Evolutionary conservation across 495 filamentous ascomycete species (phyloP), one percentile per base, ranked within the genome.

Genomic region (Podospora bellae-mahoneyi): DNA sequence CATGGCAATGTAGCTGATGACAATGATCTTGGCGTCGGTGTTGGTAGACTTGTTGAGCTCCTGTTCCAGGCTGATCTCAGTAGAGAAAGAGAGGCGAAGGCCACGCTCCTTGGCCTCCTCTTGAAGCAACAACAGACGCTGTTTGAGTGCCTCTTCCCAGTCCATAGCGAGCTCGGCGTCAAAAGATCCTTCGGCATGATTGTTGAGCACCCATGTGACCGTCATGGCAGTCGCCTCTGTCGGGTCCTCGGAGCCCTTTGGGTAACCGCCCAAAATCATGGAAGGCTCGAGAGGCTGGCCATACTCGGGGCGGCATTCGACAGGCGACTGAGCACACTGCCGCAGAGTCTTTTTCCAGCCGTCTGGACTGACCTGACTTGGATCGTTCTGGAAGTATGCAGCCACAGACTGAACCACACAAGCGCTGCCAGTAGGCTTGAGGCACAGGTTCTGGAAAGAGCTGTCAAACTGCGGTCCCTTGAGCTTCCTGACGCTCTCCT

Each of bases 1-100:
- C 95, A 99, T 99, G 78, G 97, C 91, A 69, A 98, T 86, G 80
- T 99, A 99, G 82, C 94, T 97, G 78, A 98, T 91, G 56, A 96
- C 90, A 16, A 99, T 88, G 70, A 99, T 98, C 78, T 94, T 97
- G 20, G 94, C 95, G 78, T 99, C 95, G 2, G 95, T 97, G 77
- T 99, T 99, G 48, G 92, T 97, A 13, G 91, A 94, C 78, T 98
- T 96, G 79, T 97, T 99, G 60, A 93, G 83, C 74, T 99, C 95
- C 75, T 96, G 84, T 74, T 98, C 94, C 34, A 99, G 77, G 74
- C 92, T 96, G 71, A 93, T 90, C 79, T 99, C 95, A 9, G 96
- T 95, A 23, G 89, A 96, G 82, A 97, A 99, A 7, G 92, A 97
- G 57, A 99, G 83, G 55, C 96, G 85, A 10, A 99, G 84, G 2